Evolutionary conservation across 805 yeast species (phyloP).

Genomic region (Lipomyces spencermartinsiae): DNA sequence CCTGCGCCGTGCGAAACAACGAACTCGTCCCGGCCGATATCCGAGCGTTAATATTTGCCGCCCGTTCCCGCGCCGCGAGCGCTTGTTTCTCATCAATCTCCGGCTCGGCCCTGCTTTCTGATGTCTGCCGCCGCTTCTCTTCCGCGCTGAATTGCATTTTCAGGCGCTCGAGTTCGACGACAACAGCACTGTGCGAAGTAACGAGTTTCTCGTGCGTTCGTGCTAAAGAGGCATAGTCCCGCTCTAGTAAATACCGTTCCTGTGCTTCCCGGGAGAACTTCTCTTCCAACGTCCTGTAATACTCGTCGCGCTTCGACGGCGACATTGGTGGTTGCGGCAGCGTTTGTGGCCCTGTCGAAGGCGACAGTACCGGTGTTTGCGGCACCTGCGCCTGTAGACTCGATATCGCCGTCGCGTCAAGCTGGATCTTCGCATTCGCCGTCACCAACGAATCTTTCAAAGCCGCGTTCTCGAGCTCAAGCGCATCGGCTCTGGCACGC

Average conservation of each 20-base stretch:
- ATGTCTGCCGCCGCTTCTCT: constrained; percentile 28
- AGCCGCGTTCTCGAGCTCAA: constrained; percentile 29
- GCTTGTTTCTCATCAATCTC: constrained; percentile 16
- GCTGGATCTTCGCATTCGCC: constrained; percentile 33
- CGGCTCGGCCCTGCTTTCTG: not conserved
- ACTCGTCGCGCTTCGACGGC: constrained; percentile 15
- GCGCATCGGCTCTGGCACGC: constrained; percentile 14
- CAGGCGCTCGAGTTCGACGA: constrained; percentile 25
- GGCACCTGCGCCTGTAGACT: constrained; percentile 2
- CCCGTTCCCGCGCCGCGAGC: constrained; percentile 9
- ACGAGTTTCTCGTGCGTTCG: constrained; percentile 33
- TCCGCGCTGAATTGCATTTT: constrained; percentile 29
- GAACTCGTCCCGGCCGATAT: constrained; percentile 30
- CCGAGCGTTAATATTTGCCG: constrained; percentile 27
- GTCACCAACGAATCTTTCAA: constrained; percentile 32
- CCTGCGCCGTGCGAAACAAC: constrained; percentile 34
- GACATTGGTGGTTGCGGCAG: not conserved
- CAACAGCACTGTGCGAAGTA: constrained; percentile 21
- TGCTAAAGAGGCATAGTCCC: constrained; percentile 32
- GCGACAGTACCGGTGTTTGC: not conserved
- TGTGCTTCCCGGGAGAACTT: constrained; percentile 38
- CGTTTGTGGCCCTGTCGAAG: constrained; percentile 2
- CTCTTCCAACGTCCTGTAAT: constrained; percentile 29
- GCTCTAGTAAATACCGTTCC: constrained; percentile 34
- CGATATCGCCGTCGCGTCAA: constrained; percentile 29